Percentiles rank a stretch among this genome's conserved stretches.
phyloP scores from a whole-genome alignment of 345 rosid genomes.

The Moringa oleifera region DNA sequence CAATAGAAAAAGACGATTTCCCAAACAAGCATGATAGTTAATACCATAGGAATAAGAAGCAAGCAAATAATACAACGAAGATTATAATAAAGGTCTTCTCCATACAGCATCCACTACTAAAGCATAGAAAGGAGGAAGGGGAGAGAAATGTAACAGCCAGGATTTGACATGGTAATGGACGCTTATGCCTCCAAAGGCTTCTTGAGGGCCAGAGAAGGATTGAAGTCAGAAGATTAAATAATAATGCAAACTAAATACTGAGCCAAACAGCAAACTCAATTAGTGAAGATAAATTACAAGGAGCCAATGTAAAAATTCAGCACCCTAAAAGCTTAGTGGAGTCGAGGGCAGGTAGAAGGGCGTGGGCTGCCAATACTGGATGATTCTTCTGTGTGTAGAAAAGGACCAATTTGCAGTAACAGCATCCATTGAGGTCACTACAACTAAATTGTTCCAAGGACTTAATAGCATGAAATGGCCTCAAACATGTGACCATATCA shows the following conservation, averaged over 20 bases:
- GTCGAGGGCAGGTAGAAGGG: not conserved
- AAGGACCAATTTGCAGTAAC: not conserved
- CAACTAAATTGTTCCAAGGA: not conserved
- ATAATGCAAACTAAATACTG: not conserved
- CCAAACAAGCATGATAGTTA: not conserved
- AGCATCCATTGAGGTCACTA: not conserved
- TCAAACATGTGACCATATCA: not conserved
- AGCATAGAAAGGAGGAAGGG: not conserved
- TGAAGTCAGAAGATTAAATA: not conserved
- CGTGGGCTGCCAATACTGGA: not conserved
- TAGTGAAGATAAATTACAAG: not conserved
- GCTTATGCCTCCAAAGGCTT: not conserved
- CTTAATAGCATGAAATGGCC: not conserved
- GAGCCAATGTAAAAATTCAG: not conserved
- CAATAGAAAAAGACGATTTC: slow-evolving; percentile 24
- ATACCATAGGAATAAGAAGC: not conserved
- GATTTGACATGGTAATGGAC: not conserved
- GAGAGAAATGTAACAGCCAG: too few species aligned
- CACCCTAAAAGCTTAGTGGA: not conserved
- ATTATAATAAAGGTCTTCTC: not conserved
- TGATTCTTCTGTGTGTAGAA: not conserved
- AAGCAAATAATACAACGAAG: not conserved
- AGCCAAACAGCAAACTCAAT: not conserved
- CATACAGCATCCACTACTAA: not conserved
- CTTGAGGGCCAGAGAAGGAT: not conserved